These are phyloP conservation scores for Microstegium vimineum DNA, from an alignment of 176 grass and related monocot genomes.

Conservation along the genomic window DNA sequence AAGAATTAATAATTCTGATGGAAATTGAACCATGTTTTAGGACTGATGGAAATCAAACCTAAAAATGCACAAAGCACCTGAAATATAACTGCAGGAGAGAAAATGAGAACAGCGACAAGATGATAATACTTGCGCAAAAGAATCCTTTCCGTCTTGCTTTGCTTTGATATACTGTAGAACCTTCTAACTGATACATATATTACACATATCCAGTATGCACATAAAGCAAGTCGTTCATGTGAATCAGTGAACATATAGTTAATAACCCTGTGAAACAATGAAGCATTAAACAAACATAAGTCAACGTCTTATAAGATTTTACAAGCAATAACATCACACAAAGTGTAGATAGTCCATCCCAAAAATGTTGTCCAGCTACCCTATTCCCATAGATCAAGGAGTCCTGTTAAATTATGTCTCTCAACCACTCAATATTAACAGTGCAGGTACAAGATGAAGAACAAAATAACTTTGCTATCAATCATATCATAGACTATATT, in stretches of 20 bases:
- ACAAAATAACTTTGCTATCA: neutral
- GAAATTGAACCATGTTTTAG: neutral
- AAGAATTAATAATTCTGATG: neutral
- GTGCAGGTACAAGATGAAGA: neutral
- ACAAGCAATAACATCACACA: neutral
- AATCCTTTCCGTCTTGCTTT: slow-evolving; percentile 82
- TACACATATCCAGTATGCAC: slow-evolving; percentile 86
- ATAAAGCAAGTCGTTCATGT: slow-evolving; percentile 60
- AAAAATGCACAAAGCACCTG: slow-evolving; percentile 46
- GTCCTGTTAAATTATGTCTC: neutral
- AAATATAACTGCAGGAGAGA: slow-evolving; percentile 87
- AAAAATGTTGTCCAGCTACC: neutral
- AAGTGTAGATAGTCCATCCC: neutral
- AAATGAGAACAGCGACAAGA: slow-evolving; percentile 89
- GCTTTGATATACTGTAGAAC: slow-evolving; percentile 85
- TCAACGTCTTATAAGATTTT: neutral
- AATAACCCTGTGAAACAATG: slow-evolving; percentile 59
- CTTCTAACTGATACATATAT: slow-evolving; percentile 71
- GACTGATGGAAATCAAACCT: neutral
- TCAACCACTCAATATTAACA: neutral
- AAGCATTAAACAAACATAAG: slow-evolving; percentile 13
- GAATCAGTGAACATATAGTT: slow-evolving; percentile 70
- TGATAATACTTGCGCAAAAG: slow-evolving; percentile 94
- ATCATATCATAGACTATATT: neutral
- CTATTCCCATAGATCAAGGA: neutral